phyloP scores from a whole-genome alignment of 176 grass and related monocot species.

The Puya raimondii region DNA sequence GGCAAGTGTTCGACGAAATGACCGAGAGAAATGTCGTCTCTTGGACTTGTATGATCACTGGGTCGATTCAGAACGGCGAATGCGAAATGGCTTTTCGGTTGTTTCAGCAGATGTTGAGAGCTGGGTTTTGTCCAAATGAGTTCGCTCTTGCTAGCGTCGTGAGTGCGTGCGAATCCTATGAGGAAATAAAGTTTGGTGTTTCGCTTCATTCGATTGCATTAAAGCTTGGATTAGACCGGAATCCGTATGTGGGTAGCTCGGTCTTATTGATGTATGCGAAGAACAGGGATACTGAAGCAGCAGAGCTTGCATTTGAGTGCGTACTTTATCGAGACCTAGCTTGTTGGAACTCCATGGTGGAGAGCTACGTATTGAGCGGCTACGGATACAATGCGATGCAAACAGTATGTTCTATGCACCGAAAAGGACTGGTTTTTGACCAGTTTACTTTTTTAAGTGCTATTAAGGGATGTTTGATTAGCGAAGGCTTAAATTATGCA shows the following conservation, averaged over 20 bases:
- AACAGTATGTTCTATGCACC: slow-evolving; percentile 14
- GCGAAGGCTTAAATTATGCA: background rate
- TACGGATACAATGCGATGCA: slow-evolving; percentile 11
- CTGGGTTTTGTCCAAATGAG: slow-evolving; percentile 37
- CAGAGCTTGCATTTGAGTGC: slow-evolving; percentile 17
- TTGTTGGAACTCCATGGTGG: slow-evolving; percentile 49
- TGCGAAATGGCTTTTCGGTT: slow-evolving; percentile 8
- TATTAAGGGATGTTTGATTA: slow-evolving; percentile 31
- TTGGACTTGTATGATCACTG: slow-evolving; percentile 45
- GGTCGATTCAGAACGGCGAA: slow-evolving; percentile 7
- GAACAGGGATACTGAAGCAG: slow-evolving; percentile 13
- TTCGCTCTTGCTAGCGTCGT: slow-evolving; percentile 27
- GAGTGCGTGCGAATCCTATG: slow-evolving; percentile 6
- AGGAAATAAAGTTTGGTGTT: slow-evolving; percentile 2
- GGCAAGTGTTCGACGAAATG: slow-evolving; percentile 39
- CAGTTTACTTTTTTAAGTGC: slow-evolving; percentile 32
- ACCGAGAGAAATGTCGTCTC: slow-evolving; percentile 34
- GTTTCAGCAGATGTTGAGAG: slow-evolving; percentile 26
- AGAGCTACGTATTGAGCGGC: slow-evolving; percentile 27
- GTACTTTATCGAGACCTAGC: slow-evolving; percentile 19
- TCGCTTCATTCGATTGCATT: slow-evolving; percentile 31
- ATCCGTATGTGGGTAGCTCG: slow-evolving; percentile 33
- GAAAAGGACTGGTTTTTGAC: slow-evolving; percentile 13
- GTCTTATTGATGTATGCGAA: slow-evolving; percentile 43
- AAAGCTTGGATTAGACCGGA: slow-evolving; percentile 18